These are phyloP conservation scores for Bipolaris bicolor DNA, from an alignment of 2,329 filamentous ascomycete genomes.

Conservation along the genomic window DNA sequence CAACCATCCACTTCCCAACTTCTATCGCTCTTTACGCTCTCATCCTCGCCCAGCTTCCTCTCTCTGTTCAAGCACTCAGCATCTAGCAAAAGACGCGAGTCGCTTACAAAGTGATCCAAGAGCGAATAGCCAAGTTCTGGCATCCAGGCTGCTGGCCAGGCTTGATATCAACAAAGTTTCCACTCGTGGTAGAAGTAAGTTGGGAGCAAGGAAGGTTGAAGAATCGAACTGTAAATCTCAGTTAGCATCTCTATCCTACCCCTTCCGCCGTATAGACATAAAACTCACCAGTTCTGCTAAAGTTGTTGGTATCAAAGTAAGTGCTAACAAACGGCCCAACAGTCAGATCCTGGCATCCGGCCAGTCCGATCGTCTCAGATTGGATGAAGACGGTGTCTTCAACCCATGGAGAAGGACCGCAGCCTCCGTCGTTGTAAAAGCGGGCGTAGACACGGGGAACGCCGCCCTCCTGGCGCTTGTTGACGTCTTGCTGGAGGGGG, in stretches of 20 bases:
- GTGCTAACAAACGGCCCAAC: conserved; percentile 14
- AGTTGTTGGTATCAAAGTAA: conserved; percentile 16
- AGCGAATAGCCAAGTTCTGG: conserved; percentile 9
- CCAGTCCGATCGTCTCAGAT: background rate
- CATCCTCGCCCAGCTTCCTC: background rate
- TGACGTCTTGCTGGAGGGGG: conserved; percentile 4
- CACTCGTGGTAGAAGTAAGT: background rate
- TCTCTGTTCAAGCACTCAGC: no score
- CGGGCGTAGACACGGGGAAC: conserved; percentile 17
- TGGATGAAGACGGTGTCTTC: conserved; percentile 21
- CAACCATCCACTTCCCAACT: background rate
- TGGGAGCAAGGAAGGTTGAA: conserved; percentile 13
- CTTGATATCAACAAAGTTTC: conserved; percentile 13
- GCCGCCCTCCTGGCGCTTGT: conserved; percentile 9
- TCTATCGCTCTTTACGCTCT: background rate
- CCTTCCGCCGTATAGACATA: no score
- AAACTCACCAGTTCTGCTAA: conserved; percentile 5
- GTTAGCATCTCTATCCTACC: background rate
- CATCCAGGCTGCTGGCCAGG: conserved; percentile 11
- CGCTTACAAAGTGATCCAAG: conserved; percentile 13
- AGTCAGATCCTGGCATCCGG: conserved; percentile 13
- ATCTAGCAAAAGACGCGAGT: background rate
- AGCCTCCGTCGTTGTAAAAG: conserved; percentile 15
- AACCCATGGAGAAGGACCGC: conserved; percentile 3
- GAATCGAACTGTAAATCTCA: conserved; percentile 11